Base-by-base conservation (phyloP, 75 land plant genomes). In the Ceratopteris richardii region DNA sequence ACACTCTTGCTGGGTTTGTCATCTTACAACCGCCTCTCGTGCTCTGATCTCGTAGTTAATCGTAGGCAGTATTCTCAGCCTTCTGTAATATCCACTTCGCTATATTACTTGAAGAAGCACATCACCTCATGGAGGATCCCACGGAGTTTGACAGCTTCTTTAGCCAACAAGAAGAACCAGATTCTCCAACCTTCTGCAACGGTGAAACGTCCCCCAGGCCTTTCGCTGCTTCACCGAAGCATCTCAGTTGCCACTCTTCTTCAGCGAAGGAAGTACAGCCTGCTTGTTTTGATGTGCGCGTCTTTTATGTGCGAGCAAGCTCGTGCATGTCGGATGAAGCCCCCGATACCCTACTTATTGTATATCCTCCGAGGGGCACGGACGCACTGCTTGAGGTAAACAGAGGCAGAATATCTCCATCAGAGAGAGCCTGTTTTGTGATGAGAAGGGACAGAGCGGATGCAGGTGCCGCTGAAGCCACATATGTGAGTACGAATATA, bases 401-500 rank as follows among this genome's bases (percentile, higher is more conserved):
- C 43, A 94, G 94, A 0, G 57, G 60, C 23, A 72, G 89, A 57
- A 66, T 78, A 19, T 25, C 74, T 44, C 72, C 80, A 7, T 59
- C 75, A 7, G 87, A 83, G 47, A 60, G 65, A 0, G 70, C 62
- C 10, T 70, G 77, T 24, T 67, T 70, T 11, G 56, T 58, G 26
- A 71, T 92, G 16, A 58, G 81, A 30, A 71, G 93, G 23, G 94
- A 88, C 44, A 61, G 97, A 29, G 70, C 79, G 0, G 97, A 92
- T 70, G 84, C 69, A 65, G 84, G 74, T 33, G 67, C 86, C 1
- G 80, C 76, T 26, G 88, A 87, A 67, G 89, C 82, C 1, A 92
- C 89, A 41, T 92, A 80, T 64, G 78, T 92, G 28, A 75, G 86
- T 66, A 92, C 94, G 0, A 86, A 92, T 48, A 68, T 66, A 62